phyloP scores from a whole-genome alignment of 345 rosid genomes.

The Pelargonium nanum region DNA sequence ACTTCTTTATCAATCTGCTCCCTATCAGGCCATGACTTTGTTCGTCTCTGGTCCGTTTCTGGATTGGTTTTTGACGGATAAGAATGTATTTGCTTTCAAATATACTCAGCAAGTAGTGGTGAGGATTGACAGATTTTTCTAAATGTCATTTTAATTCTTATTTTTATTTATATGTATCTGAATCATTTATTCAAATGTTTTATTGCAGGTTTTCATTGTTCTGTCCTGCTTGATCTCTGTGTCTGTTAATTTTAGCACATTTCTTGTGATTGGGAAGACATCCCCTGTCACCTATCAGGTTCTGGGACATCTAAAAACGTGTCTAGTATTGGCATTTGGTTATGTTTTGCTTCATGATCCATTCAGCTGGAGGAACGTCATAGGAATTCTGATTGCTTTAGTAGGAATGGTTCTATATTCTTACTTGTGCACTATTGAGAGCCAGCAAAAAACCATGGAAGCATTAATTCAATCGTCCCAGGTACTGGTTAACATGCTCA shows the following conservation, averaged over 20 bases:
- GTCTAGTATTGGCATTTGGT: conserved; percentile 95
- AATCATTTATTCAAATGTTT: conserved; percentile 9
- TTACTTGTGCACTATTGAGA: conserved; percentile 60
- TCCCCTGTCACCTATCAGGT: conserved; percentile 99
- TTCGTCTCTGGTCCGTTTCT: conserved; percentile 86
- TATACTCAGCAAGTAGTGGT: conserved; percentile 98
- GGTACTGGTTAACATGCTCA: conserved; percentile 27
- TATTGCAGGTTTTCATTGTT: conserved; percentile 95
- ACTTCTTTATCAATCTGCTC: conserved; percentile 96
- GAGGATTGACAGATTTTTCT: conserved; percentile 19
- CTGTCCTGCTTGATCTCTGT: conserved; percentile 97
- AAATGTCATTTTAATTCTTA: neutral
- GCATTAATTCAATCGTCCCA: conserved; percentile 52
- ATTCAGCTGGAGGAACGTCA: conserved; percentile 91
- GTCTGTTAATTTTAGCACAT: conserved; percentile 98
- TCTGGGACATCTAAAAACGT: conserved; percentile 96
- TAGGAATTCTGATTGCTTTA: conserved; percentile 87
- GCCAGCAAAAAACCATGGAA: conserved; percentile 77
- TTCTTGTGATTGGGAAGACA: conserved; percentile 96
- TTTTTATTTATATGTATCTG: conserved; percentile 9
- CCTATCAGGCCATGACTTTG: conserved; percentile 90
- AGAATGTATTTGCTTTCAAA: conserved; percentile 90
- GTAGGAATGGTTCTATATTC: conserved; percentile 95
- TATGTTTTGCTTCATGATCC: conserved; percentile 86
- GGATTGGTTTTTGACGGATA: conserved; percentile 90